Evolutionary conservation across 228 moss, liverwort and hornwort species (phyloP), one percentile per base, ranked within the genome.

Genomic region (Sphagnum magellanicum): DNA sequence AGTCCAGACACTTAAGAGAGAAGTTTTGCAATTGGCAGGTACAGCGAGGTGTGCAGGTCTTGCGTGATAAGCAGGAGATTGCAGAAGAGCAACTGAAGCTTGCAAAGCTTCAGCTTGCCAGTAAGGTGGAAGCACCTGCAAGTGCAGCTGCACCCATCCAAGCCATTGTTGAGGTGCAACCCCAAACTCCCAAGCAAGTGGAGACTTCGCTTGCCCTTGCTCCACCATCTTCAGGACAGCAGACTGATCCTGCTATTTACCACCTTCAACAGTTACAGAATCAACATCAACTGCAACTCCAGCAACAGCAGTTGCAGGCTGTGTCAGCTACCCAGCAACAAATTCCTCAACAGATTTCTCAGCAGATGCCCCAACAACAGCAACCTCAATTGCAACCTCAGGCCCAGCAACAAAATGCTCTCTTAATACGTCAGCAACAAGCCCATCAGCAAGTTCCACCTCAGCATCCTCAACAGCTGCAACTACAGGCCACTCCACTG

Each of bases 11-110:
- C 61, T 16, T 8, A 6, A 6, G 16, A 5, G 9, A 16, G 47
- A 32, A 62, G 61, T 62, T 62, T 10, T 63, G 53, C 51, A 47
- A 62, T 63, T 51, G 85, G 75, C 78, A 92, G 92, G 92, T 92
- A 16, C 92, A 92, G 50, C 79, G 92, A 72, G 87, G 92, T 73
- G 89, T 92, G 50, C 92, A 92, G 83, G 81, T 92, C 72, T 78
- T 92, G 51, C 87, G 92, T 7, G 92, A 92, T 64, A 89, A 85
- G 80, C 92, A 92, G 74, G 90, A 92, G 71, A 81, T 92, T 71
- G 90, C 88, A 61, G 92, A 92, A 75, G 89, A 87, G 68, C 92
- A 92, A 72, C 78, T 82, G 65, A 87, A 92, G 79, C 88, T 92
- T 63, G 92, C 87, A 48, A 89, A 88, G 79, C 75, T 92, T 52